Base-by-base conservation (phyloP, 495 filamentous ascomycete genomes). In the Aspergillus conjunctus region DNA sequence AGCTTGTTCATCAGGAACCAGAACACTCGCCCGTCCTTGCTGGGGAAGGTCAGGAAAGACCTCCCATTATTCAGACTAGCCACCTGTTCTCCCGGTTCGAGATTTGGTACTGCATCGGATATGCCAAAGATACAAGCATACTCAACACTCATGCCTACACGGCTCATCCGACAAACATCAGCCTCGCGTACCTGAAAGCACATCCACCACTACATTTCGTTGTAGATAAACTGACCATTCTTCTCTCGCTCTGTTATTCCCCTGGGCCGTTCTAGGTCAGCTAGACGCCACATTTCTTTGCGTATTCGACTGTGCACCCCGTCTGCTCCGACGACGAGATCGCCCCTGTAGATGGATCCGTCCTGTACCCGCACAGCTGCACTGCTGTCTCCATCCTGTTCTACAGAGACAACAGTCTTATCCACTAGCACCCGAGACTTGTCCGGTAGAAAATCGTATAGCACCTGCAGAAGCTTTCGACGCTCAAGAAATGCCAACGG, bases 321-420 rank as follows among this genome's bases (percentile, higher is more conserved):
- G 63, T 84, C 82, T 11, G 73, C 74, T 0, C 80, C 82, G 4
- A 81, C 68, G 11, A 84, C 63, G 14, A 82, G 22, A 48, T 78
- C 68, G 0, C 81, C 82, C 7, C 63, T 31, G 50, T 73, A 68
- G 1, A 32, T 32, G 1, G 53, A 51, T 1, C 62, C 59, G 43
- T 61, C 56, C 4, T 60, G 52, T 0, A 56, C 54, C 5, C 20
- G 50, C 1, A 68, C 66, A 15, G 56, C 43, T 12, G 49, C 50
- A 6, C 33, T 51, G n/a, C 18, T 18, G 2, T 26, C n/a, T 1
- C 37, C 8, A 7, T 41, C 43, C 34, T 44, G 33, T 18, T 73
- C 55, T 30, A 44, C 41, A 32, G 54, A 56, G 7, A 56, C 45
- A 22, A 75, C 66, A 3, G 52, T 55, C 22, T 58, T 65, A 6